Evolutionary conservation across 441 rosid genomes (phyloP).

Genomic region (Populus hybrid): DNA sequence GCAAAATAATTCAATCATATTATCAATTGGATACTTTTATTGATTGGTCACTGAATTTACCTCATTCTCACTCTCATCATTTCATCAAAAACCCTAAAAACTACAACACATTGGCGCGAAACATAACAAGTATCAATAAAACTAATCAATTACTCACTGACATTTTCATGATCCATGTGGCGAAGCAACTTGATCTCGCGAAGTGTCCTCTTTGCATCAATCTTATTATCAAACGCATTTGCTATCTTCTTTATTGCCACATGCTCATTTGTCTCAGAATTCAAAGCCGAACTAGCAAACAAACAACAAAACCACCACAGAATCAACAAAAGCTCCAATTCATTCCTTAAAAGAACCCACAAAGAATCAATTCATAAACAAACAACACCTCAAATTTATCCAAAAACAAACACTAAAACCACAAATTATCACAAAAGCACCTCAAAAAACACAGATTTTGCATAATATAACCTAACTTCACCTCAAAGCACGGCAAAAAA

Average conservation of each 20-base stretch:
- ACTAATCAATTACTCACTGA: slow-evolving; percentile 50
- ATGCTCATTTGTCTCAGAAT: slow-evolving; percentile 70
- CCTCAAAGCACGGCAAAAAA: neutral
- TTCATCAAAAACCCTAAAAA: neutral
- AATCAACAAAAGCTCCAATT: neutral
- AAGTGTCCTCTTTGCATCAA: slow-evolving; percentile 83
- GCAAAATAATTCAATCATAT: neutral
- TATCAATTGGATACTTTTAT: neutral
- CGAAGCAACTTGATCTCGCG: slow-evolving; percentile 95
- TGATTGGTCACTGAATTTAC: neutral
- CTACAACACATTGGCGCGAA: neutral
- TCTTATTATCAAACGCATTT: slow-evolving; percentile 65
- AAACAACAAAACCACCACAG: neutral
- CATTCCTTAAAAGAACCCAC: neutral
- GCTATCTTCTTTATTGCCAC: slow-evolving; percentile 85
- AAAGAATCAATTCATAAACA: neutral
- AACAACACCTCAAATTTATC: neutral
- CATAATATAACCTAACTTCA: neutral
- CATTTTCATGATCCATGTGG: slow-evolving; percentile 88
- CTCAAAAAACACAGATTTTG: neutral
- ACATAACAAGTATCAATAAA: neutral
- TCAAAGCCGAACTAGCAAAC: slow-evolving; percentile 51
- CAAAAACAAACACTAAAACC: neutral
- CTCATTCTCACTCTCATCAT: neutral
- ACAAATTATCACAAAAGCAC: neutral